Base-by-base conservation (phyloP, 495 filamentous ascomycete species). In the Ascodesmis nigricans region DNA sequence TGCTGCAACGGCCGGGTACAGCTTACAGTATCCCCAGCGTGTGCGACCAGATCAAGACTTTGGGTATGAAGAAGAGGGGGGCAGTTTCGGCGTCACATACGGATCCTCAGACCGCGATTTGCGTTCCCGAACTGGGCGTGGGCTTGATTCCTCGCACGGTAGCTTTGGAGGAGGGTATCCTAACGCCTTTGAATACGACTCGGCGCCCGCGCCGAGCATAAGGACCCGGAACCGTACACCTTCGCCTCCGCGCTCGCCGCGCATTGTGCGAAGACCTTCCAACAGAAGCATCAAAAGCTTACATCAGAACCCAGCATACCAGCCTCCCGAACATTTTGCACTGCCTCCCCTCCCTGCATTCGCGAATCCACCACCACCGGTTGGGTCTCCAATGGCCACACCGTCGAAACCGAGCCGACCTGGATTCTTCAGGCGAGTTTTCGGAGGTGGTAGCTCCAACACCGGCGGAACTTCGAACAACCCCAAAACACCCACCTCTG, bases 341-440 rank as follows among this genome's bases (percentile, higher is more conserved):
- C 50, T 55, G 13, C 53, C 53, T 24, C 53, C 53, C n/a, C 27
- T 53, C 31, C 53, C 53, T 13, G 54, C 51, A 20, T 51, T 56
- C 33, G 45, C 43, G 29, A 48, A 43, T 33, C 41, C 50, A 36
- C 15, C 50, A 30, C 33, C 34, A 10, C 40, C 36, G 31, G 36
- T 33, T 11, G 6, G 47, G 10, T 9, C 35, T 8, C 21, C 18
- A 38, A 19, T 14, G 3, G 30, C 23, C 21, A 25, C 39, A 26
- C 14, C 16, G 33, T 11, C 33, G 11, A 50, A 50, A 33, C 39
- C 32, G 13, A 81, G 73, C 49, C 77, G 72, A 16, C 78, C 65
- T 9, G 81, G 87, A 16, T 97, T 97, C 56, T 93, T 93, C 60
- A 69, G 78, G 37, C 70, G 84, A 41, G 75, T 95, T 8, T 92